Conservation (phyloP, 371 early-diverging fungal genomes). For the Mucor circinelloides region DNA sequence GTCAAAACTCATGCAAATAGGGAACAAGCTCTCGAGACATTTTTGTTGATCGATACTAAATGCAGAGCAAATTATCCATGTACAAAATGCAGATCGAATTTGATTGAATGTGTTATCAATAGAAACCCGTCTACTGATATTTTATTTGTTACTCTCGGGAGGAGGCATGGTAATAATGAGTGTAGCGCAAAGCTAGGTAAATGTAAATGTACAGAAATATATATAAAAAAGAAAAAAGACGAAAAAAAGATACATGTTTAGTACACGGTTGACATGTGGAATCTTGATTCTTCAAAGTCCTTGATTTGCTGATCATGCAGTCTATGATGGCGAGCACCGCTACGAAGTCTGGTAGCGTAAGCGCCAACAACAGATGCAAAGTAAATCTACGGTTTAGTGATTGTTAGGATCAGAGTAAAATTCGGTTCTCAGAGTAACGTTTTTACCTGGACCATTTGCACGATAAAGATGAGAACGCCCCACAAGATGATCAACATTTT, state of each 20-base stretch:
- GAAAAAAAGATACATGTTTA: conserved; percentile 12
- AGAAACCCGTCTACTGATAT: background rate
- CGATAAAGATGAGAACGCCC: conserved; percentile 40
- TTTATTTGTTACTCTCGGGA: background rate
- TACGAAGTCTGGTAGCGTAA: conserved; percentile 47
- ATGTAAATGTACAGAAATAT: background rate
- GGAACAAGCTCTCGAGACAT: background rate
- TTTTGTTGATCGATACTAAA: too few species aligned
- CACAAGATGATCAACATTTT: conserved; percentile 36
- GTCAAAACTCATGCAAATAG: background rate
- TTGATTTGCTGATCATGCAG: conserved; percentile 57
- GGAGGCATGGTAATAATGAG: background rate
- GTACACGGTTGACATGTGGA: conserved; percentile 59
- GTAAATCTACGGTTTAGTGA: conserved; percentile 30
- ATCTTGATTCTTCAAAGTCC: conserved; percentile 56
- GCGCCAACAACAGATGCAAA: conserved; percentile 52
- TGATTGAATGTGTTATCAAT: background rate
- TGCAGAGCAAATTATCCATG: too few species aligned
- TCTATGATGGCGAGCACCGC: conserved; percentile 54
- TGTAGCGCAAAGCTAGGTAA: background rate
- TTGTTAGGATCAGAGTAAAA: background rate
- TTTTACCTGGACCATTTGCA: conserved; percentile 45
- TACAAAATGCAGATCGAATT: background rate
- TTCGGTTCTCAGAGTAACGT: background rate
- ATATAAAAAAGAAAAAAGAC: too few species aligned